These are phyloP conservation scores for Bacidia rubella DNA, from an alignment of 495 filamentous ascomycete species.

Conservation along the genomic window DNA sequence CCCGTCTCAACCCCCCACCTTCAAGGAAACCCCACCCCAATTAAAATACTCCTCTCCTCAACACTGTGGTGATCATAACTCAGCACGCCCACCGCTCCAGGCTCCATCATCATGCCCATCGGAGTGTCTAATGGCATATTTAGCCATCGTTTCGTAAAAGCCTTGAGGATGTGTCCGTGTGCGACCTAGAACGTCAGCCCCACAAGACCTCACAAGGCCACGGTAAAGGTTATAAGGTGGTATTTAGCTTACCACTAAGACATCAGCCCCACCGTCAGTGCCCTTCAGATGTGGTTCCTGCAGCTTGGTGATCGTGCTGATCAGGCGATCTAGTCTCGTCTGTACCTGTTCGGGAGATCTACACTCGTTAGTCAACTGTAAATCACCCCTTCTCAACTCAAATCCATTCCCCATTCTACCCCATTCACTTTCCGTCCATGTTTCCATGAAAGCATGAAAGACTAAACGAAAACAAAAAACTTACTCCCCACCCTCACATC, in stretches of 20 bases:
- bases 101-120: constrained; percentile 56
- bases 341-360: constrained; percentile 44
- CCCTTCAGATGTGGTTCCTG: constrained; percentile 34
- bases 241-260: constrained; percentile 29
- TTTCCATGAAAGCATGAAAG: neutral
- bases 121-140: constrained; percentile 49
- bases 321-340: constrained; percentile 51
- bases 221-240: neutral
- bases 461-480: constrained; percentile 2
- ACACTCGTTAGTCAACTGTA: no score
- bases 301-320: constrained; percentile 46
- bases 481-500: constrained; percentile 47
- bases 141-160: constrained; percentile 70
- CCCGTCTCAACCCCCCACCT: no score
- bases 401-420: no score
- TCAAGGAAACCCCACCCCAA: no score
- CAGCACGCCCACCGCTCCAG: constrained; percentile 61
- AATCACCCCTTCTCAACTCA: no score
- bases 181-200: constrained; percentile 39
- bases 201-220: neutral
- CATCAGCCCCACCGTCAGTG: constrained; percentile 36
- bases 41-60: no score
- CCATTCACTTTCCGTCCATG: no score
- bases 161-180: constrained; percentile 67
- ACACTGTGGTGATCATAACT: constrained; percentile 56